A percentile compares a stretch with the other conserved stretches of the same genome.
Evolutionary conservation across 495 filamentous ascomycete species (phyloP).

Genomic region (Penicillium daleae): DNA sequence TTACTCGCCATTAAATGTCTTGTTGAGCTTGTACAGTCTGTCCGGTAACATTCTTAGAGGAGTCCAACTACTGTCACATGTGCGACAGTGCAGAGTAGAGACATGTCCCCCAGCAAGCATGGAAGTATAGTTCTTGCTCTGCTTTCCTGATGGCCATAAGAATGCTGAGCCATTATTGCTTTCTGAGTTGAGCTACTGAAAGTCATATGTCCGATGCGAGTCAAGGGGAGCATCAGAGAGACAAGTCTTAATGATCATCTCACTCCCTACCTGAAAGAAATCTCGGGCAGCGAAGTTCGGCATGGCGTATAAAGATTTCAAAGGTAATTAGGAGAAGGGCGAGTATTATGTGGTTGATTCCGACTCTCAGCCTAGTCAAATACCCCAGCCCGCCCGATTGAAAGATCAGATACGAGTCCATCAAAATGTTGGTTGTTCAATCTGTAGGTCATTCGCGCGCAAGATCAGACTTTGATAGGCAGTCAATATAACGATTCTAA

Average conservation of each 20-base stretch:
- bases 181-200: background rate
- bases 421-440: background rate
- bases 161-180: background rate
- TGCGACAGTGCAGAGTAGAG: background rate
- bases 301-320: background rate
- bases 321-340: background rate
- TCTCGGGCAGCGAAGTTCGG: background rate
- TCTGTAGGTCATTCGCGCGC: background rate
- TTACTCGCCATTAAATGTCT: background rate
- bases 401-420: no score
- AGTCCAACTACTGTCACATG: background rate
- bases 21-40: background rate
- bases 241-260: background rate
- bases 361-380: no score
- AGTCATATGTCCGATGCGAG: background rate
- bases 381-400: no score
- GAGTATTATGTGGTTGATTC: no score
- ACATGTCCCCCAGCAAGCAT: no score
- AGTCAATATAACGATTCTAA: background rate
- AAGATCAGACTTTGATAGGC: background rate
- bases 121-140: background rate
- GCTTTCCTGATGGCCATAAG: background rate
- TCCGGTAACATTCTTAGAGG: background rate
- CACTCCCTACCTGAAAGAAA: background rate
- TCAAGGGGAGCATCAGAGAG: background rate